Conservation (phyloP, 306 rosid genomes). For the Begonia peltatifolia region DNA sequence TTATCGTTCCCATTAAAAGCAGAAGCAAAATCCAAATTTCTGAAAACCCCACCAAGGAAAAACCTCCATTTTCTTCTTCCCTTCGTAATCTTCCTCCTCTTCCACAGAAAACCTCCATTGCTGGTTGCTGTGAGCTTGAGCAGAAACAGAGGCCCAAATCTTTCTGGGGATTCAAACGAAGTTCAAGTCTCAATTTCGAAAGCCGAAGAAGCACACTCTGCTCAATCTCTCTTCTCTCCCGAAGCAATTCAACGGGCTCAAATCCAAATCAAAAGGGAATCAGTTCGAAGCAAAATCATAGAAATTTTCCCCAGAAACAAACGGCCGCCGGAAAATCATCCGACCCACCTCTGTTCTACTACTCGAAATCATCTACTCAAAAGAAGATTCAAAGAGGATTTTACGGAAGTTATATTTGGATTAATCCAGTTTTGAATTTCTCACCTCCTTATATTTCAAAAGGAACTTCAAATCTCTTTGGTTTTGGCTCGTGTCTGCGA, state of each 20-base stretch:
- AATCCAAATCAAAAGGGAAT: slow-evolving; percentile 31
- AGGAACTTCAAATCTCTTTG: slow-evolving; percentile 47
- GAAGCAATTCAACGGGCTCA: slow-evolving; percentile 78
- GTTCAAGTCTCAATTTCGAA: slow-evolving; percentile 62
- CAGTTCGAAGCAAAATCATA: slow-evolving; percentile 19
- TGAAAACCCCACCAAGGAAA: not conserved
- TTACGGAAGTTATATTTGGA: slow-evolving; percentile 35
- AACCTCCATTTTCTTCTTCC: slow-evolving; percentile 8
- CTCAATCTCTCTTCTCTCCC: slow-evolving; percentile 44
- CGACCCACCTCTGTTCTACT: slow-evolving; percentile 14
- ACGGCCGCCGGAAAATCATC: slow-evolving; percentile 13
- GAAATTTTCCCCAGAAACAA: slow-evolving; percentile 23
- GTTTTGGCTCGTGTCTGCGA: slow-evolving; percentile 54
- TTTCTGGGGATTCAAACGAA: slow-evolving; percentile 87
- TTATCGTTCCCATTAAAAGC: slow-evolving; percentile 48
- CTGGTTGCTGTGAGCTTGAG: slow-evolving; percentile 17
- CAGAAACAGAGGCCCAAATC: slow-evolving; percentile 41
- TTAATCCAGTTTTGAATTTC: slow-evolving; percentile 58
- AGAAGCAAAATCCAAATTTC: slow-evolving; percentile 9
- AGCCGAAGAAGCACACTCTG: slow-evolving; percentile 28
- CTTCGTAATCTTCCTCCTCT: slow-evolving; percentile 54
- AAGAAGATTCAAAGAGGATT: slow-evolving; percentile 50
- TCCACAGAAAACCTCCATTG: not conserved
- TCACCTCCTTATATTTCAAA: slow-evolving; percentile 64
- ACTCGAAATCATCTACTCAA: slow-evolving; percentile 33